phyloP scores from a whole-genome alignment of 2,329 filamentous ascomycete genomes.

The Colletotrichum liaoningense region DNA sequence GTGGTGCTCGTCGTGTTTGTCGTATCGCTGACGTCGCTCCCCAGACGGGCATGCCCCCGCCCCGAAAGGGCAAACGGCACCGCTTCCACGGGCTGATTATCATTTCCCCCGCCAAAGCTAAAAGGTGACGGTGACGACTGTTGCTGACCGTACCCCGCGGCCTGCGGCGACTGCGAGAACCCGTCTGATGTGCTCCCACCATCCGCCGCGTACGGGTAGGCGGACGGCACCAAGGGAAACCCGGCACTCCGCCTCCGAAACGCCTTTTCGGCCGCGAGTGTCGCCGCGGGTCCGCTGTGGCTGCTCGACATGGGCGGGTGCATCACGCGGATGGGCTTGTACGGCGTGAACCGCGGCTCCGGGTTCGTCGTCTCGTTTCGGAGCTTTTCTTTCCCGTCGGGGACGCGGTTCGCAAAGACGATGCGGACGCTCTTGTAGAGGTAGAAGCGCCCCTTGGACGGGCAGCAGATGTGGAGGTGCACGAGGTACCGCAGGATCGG shows the following conservation, averaged over 20 bases:
- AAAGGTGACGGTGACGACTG: slow-evolving; percentile 39
- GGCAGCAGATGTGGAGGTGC: slow-evolving; percentile 92
- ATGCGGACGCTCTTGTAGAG: slow-evolving; percentile 93
- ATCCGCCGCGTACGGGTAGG: slow-evolving; percentile 49
- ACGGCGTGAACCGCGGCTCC: slow-evolving; percentile 86
- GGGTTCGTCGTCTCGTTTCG: slow-evolving; percentile 90
- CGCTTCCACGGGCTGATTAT: slow-evolving; percentile 57
- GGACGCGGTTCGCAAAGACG: slow-evolving; percentile 96
- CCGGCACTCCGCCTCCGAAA: slow-evolving; percentile 69
- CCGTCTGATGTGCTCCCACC: slow-evolving; percentile 42
- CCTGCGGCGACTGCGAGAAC: slow-evolving; percentile 35
- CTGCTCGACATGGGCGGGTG: slow-evolving; percentile 48
- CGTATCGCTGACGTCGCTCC: slow-evolving; percentile 46
- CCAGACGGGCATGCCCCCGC: slow-evolving; percentile 44
- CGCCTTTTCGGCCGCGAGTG: slow-evolving; percentile 69
- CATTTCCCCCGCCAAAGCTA: slow-evolving; percentile 41
- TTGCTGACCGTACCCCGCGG: slow-evolving; percentile 15
- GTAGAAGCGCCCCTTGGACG: slow-evolving; percentile 84
- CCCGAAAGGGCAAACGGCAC: slow-evolving; percentile 59
- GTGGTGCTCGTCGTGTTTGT: slow-evolving; percentile 37
- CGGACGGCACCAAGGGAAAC: slow-evolving; percentile 48
- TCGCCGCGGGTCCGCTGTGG: slow-evolving; percentile 56
- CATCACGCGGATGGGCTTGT: slow-evolving; percentile 75
- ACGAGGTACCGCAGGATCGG: slow-evolving; percentile 89
- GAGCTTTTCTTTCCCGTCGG: slow-evolving; percentile 93